phyloP scores from a whole-genome alignment of 2,329 filamentous ascomycete genomes.

The Penicillium sp. region DNA sequence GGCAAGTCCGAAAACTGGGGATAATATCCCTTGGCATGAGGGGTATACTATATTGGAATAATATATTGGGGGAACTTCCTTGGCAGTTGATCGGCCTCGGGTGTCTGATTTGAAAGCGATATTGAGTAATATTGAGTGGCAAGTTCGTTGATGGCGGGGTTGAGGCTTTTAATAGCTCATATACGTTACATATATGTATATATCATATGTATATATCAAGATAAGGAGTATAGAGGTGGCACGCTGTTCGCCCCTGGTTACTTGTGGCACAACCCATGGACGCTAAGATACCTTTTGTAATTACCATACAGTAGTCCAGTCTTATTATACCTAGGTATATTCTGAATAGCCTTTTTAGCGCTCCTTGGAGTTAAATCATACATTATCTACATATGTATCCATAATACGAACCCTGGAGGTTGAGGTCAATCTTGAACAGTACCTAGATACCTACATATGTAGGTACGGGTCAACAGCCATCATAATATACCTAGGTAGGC shows the following conservation, averaged over 20 bases:
- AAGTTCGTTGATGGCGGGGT: not conserved
- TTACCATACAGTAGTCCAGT: not conserved
- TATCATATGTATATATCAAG: not conserved
- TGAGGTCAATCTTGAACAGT: not conserved
- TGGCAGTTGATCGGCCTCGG: not conserved
- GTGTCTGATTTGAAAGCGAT: not conserved
- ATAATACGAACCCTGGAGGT: not conserved
- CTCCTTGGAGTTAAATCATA: not conserved
- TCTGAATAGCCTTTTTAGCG: not conserved
- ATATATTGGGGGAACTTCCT: not conserved
- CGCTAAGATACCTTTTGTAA: not conserved
- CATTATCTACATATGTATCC: not conserved
- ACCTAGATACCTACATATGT: too few species aligned
- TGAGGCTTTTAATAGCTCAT: too few species aligned
- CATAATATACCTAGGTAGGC: not conserved
- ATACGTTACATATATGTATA: not conserved
- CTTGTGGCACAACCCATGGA: not conserved
- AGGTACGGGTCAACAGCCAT: not conserved
- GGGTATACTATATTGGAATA: not conserved
- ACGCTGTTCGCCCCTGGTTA: not conserved
- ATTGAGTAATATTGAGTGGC: not conserved
- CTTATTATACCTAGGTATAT: not conserved
- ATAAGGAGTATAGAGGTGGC: not conserved
- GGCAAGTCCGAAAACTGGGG: slow-evolving; percentile 3
- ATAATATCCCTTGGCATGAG: slow-evolving; percentile 1